phyloP scores from a whole-genome alignment of 352 stramenopile genomes.

The Phytophthora quininea region DNA sequence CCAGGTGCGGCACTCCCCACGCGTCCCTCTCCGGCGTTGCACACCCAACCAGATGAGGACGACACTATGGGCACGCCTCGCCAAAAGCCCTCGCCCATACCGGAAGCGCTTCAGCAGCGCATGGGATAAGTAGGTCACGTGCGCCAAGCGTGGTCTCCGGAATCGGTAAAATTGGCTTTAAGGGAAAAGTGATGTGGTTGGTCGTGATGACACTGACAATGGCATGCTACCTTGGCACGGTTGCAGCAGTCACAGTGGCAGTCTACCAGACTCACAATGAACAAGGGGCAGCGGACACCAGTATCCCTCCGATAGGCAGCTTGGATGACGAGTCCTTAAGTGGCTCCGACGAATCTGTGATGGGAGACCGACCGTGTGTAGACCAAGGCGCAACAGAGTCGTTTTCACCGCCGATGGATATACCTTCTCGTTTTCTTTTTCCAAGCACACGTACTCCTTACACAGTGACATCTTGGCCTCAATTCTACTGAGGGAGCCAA shows the following conservation, averaged over 20 bases:
- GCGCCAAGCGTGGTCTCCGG: constrained; percentile 1
- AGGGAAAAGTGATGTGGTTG: background rate
- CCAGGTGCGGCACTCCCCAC: background rate
- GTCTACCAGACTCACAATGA: background rate
- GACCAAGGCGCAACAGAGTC: background rate
- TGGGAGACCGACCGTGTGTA: background rate
- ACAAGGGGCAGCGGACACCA: too few species aligned
- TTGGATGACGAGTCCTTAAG: background rate
- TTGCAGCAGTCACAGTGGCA: background rate
- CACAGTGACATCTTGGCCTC: background rate
- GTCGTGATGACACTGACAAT: background rate
- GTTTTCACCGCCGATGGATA: background rate
- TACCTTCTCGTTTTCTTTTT: background rate
- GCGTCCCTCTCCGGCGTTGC: background rate
- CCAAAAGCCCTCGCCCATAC: background rate
- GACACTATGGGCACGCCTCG: too few species aligned
- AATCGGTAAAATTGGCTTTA: too few species aligned
- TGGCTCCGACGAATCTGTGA: background rate
- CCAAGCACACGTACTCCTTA: background rate
- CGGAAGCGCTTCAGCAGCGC: too few species aligned
- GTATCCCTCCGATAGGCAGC: too few species aligned
- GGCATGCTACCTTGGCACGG: background rate
- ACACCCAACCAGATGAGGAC: background rate
- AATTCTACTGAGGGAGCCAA: constrained; percentile 6
- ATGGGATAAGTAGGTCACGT: constrained; percentile 4